Conservation (phyloP, 805 yeast species). For the Limtongozyma cylindracea region DNA sequence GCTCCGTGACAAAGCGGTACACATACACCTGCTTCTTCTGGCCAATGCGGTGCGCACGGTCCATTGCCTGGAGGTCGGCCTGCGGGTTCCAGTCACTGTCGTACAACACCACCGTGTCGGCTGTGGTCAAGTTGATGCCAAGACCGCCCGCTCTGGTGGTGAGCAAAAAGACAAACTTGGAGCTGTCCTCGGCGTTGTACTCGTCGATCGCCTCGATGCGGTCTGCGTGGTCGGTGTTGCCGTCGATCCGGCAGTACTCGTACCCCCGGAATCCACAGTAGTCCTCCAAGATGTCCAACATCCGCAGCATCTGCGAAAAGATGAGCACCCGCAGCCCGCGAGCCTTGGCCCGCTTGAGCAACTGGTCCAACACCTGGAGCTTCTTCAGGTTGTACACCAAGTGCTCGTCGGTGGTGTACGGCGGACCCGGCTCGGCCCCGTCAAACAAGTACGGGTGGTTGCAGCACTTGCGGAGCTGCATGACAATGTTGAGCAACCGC, state of each 20-base stretch:
- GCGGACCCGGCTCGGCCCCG: slow-evolving; percentile 84
- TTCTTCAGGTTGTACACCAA: slow-evolving; percentile 49
- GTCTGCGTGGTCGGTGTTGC: slow-evolving; percentile 60
- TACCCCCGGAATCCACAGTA: slow-evolving; percentile 46
- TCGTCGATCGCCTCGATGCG: slow-evolving; percentile 58
- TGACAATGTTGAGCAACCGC: slow-evolving; percentile 49
- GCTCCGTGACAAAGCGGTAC: slow-evolving; percentile 53
- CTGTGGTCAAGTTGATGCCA: slow-evolving; percentile 65
- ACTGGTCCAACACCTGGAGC: slow-evolving; percentile 42
- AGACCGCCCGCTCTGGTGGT: slow-evolving; percentile 84
- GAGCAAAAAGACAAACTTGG: slow-evolving; percentile 46
- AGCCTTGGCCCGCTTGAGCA: slow-evolving; percentile 29
- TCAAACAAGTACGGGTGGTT: slow-evolving; percentile 70
- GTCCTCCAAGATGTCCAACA: slow-evolving; percentile 61
- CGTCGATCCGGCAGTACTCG: slow-evolving; percentile 61
- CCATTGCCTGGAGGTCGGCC: slow-evolving; percentile 79
- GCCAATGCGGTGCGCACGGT: slow-evolving; percentile 73
- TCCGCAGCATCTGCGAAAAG: slow-evolving; percentile 66
- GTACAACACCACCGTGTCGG: slow-evolving; percentile 49
- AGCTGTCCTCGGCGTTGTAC: slow-evolving; percentile 48
- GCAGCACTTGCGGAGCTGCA: slow-evolving; percentile 71
- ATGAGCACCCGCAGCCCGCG: slow-evolving; percentile 63
- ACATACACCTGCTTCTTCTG: slow-evolving; percentile 69
- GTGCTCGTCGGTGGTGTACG: slow-evolving; percentile 69
- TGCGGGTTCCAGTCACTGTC: slow-evolving; percentile 85